A percentile compares a stretch with the other conserved stretches of the same genome.
phyloP scores from a whole-genome alignment of 768 basidiomycete species.

The Leccinum subtestaceum region DNA sequence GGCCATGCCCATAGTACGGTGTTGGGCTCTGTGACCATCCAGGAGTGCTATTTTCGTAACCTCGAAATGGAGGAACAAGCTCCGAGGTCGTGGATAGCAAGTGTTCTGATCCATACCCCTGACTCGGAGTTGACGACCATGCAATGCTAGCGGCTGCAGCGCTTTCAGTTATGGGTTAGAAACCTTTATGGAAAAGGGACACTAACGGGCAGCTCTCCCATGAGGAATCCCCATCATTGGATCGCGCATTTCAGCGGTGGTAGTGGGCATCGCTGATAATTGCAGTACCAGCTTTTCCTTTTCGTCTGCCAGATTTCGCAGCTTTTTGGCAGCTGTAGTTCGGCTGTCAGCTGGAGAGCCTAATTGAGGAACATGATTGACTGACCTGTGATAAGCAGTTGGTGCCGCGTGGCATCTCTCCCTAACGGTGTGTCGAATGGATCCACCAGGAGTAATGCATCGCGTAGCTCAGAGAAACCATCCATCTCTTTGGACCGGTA shows the following conservation, averaged over 20 bases:
- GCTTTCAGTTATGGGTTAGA: conserved; percentile 12
- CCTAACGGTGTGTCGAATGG: conserved; percentile 24
- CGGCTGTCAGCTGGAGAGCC: conserved; percentile 2
- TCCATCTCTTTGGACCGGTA: conserved; percentile 32
- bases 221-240: not conserved
- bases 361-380: not conserved
- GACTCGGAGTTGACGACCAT: conserved; percentile 4
- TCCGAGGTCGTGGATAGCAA: conserved; percentile 2
- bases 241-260: not conserved
- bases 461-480: conserved; percentile 31
- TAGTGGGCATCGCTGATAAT: conserved; percentile 14
- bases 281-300: conserved; percentile 18
- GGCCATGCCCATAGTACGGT: conserved; percentile 1
- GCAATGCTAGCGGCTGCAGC: not conserved
- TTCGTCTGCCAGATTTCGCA: conserved; percentile 31
- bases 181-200: not conserved
- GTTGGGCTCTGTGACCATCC: conserved; percentile 9
- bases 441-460: conserved; percentile 24
- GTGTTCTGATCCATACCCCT: conserved; percentile 4
- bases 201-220: conserved; percentile 13
- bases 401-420: conserved; percentile 30
- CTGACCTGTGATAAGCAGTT: conserved; percentile 27
- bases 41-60: not conserved
- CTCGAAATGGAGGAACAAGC: conserved; percentile 1
- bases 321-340: conserved; percentile 47